Base-by-base conservation (phyloP, 352 stramenopile species). In the Peronospora tabacina region DNA sequence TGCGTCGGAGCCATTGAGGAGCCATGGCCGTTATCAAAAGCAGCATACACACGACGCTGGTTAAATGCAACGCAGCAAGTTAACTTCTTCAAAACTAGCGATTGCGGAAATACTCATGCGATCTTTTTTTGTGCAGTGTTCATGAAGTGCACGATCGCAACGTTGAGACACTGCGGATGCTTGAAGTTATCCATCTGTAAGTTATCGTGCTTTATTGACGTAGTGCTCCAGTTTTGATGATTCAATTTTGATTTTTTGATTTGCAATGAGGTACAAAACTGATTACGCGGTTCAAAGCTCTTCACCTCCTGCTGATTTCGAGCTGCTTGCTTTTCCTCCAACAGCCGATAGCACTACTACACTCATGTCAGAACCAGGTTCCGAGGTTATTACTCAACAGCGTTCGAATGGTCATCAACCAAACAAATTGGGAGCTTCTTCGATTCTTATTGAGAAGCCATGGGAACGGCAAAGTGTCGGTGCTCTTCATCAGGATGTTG, bases 161-260 rank as follows among this genome's bases (percentile, higher is more conserved):
- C 35, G 53, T 66, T 10, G 76, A 87, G 62, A 78, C 61, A 12
- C 61, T 87, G 17, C 67, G 65, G 12, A 71, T 85, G 58, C 68
- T 87, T 29, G 69, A 87, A 39, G 68, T 70, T 33, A 53, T 87
- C 29, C 55, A 74, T 12, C 34, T 85, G 76, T 87, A 68, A 9
- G 71, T 62, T 12, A 4, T 48, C 2, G 15, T 37, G 11, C 28
- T 6, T 26, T 32, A 17, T 3, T 24, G 11, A 22, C 17, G 17
- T 8, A 26, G 17, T 42, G 7, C 8, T 29, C 33, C 41, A 39
- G 2, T 42, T 35, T 41, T 12, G n/a, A 6, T 29, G 35, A 17
- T 43, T 20, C 40, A 17, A 17, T 35, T n/a, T n/a, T n/a, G n/a
- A n/a, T n/a, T 47, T 33, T 13, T 48, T 28, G 33, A 19, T 5